A percentile compares a stretch with the other conserved stretches of the same genome.
phyloP scores from a whole-genome alignment of 192 early-diverging fungal species.

The Backusella parvicylindrica region DNA sequence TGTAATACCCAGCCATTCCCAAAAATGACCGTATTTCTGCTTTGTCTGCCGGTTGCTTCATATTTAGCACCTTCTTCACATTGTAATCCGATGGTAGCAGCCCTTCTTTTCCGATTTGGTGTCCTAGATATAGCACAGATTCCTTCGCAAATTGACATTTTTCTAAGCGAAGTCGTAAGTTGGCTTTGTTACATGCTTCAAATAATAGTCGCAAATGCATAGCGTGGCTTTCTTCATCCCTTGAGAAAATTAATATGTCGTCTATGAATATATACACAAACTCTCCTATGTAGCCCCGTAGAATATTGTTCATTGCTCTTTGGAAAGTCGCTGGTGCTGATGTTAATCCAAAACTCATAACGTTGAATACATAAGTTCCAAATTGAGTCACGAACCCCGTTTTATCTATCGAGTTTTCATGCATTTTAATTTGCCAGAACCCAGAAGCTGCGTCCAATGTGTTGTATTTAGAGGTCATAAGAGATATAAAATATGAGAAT shows the following conservation, averaged over 20 bases:
- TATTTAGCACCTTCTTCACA: neutral
- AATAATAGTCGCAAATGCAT: conserved; percentile 18
- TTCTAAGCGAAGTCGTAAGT: neutral
- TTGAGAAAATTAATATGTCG: conserved; percentile 34
- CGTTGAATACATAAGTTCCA: conserved; percentile 47
- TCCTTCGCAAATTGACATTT: neutral
- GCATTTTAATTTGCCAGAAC: conserved; percentile 1
- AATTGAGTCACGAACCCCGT: conserved; percentile 34
- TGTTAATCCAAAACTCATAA: conserved; percentile 62
- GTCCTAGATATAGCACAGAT: neutral
- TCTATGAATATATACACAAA: conserved; percentile 30
- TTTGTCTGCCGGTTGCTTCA: conserved; percentile 11
- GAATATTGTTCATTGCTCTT: neutral
- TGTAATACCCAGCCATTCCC: conserved; percentile 35
- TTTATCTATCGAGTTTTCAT: neutral
- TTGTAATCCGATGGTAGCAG: neutral
- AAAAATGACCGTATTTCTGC: conserved; percentile 32
- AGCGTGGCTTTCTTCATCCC: conserved; percentile 14
- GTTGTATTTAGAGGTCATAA: too few relatives aligned
- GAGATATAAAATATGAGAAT: too few relatives aligned
- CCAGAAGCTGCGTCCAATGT: too few relatives aligned
- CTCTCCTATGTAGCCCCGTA: neutral
- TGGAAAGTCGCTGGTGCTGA: conserved; percentile 63
- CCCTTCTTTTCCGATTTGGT: neutral
- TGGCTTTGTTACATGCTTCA: neutral